Conservation (phyloP, 805 yeast genomes). For the Yamadazyma phyllophila region DNA sequence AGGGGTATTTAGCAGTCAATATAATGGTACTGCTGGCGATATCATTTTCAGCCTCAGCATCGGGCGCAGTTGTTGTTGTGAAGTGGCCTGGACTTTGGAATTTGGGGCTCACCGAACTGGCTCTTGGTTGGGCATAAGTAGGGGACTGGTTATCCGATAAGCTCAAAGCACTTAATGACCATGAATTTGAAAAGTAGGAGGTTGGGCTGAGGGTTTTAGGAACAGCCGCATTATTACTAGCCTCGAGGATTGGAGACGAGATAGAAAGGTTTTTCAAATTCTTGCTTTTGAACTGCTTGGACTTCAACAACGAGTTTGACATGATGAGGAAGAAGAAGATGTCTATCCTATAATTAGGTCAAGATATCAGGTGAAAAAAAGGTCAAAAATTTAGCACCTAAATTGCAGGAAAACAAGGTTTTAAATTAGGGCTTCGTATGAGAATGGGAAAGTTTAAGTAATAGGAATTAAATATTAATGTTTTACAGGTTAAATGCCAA, state of each 20-base stretch:
- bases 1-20: slow-evolving; percentile 30
- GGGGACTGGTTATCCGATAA: not conserved
- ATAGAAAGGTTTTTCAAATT: slow-evolving; percentile 26
- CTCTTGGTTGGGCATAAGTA: not conserved
- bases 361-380: too few species aligned
- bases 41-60: not conserved
- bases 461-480: not conserved
- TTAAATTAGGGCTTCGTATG: not conserved
- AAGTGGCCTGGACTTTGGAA: not conserved
- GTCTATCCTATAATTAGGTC: too few species aligned
- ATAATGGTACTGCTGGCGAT: slow-evolving; percentile 15
- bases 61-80: too few species aligned
- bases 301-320: slow-evolving; percentile 6
- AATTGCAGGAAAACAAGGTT: not conserved
- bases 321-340: not conserved
- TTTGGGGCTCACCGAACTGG: slow-evolving; percentile 4
- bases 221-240: slow-evolving; percentile 4
- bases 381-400: not conserved
- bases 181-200: slow-evolving; percentile 6
- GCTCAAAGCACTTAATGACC: slow-evolving; percentile 5
- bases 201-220: slow-evolving; percentile 7
- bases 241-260: slow-evolving; percentile 14
- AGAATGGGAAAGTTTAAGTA: not conserved
- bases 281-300: slow-evolving; percentile 17
- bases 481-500: slow-evolving; percentile 1